Conservation (phyloP, 768 basidiomycete species). For the Melanogaster broomeanus region DNA sequence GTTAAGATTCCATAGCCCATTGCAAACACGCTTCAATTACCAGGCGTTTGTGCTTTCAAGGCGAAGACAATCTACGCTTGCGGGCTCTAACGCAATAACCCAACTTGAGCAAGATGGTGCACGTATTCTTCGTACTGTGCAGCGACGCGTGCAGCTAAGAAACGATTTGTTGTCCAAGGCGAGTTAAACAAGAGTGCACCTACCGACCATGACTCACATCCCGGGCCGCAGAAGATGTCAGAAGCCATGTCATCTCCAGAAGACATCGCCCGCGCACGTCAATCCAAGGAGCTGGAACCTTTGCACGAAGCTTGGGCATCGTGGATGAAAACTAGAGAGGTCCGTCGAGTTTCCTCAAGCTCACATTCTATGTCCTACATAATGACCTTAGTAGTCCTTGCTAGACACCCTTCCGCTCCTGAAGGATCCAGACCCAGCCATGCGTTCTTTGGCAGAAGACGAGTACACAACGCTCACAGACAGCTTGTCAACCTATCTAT, state of each 20-base stretch:
- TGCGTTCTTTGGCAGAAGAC: conserved; percentile 72
- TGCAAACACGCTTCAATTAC: conserved; percentile 11
- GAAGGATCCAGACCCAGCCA: conserved; percentile 69
- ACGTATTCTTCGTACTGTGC: conserved; percentile 55
- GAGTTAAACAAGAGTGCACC: conserved; percentile 2
- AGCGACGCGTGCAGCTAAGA: conserved; percentile 55
- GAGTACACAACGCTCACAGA: conserved; percentile 55
- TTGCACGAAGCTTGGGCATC: conserved; percentile 68
- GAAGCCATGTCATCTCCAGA: conserved; percentile 53
- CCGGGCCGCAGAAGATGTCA: conserved; percentile 47
- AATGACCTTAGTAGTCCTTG: conserved; percentile 55
- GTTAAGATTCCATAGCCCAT: conserved; percentile 11
- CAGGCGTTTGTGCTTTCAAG: conserved; percentile 8
- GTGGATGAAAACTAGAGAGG: conserved; percentile 60
- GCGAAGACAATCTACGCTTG: conserved; percentile 11
- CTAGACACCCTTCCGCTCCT: conserved; percentile 64
- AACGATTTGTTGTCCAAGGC: conserved; percentile 47
- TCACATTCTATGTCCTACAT: conserved; percentile 7
- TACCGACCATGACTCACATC: not conserved
- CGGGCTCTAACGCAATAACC: conserved; percentile 14
- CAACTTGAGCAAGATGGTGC: conserved; percentile 45
- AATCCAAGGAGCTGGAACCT: conserved; percentile 68
- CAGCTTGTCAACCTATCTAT: conserved; percentile 27
- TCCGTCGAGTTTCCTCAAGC: conserved; percentile 33
- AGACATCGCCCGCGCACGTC: conserved; percentile 59